Base-by-base conservation (phyloP, 768 basidiomycete genomes). In the Lactarius deliciosus region DNA sequence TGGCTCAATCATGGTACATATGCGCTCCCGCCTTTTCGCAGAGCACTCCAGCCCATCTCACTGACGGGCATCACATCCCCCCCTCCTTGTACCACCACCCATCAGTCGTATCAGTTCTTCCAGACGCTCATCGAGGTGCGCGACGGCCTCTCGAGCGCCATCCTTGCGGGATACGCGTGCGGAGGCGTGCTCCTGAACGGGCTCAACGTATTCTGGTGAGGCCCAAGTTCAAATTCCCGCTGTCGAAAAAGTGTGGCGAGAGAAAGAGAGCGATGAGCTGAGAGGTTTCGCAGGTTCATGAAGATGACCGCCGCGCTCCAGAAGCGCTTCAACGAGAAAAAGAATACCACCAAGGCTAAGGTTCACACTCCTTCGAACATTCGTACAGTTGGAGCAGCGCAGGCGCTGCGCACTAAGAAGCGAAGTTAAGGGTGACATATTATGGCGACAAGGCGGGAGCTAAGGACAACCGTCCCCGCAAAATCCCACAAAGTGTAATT, bases 171-270 rank as follows among this genome's bases (percentile, higher is more conserved):
- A 18, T 89, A 85, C 64, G 81, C 82, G 1, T 53, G 73, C 5
- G 89, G 86, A 20, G 92, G 91, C 72, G 64, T 90, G 40, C 72
- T 86, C 40, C 79, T 95, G 11, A 87, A 92, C 71, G 79, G 80
- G 4, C 79, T 96, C 28, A 96, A 95, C 75, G 86, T 87, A 81
- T 81, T 88, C 71, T 94, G 92, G 91, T 92, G 61, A 64, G 77
- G 28, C 45, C 45, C n/a, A 30, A 25, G 20, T 53, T 18, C 32
- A 13, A 9, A 34, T 34, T 34, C 34, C 11, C 20, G 15, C 47
- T 57, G 22, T 25, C 22, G 7, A 8, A 13, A 47, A 43, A 25
- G 9, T 15, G 16, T 34, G 30, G 28, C 15, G 55, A 18, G 55
- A 56, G 55, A 8, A 9, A 16, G 28, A 28, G 11, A 20, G 25